Percentiles rank a stretch among this genome's conserved stretches.
Conservation (phyloP, 202 grass and related monocot species). For the Tripidium arundinaceum region DNA sequence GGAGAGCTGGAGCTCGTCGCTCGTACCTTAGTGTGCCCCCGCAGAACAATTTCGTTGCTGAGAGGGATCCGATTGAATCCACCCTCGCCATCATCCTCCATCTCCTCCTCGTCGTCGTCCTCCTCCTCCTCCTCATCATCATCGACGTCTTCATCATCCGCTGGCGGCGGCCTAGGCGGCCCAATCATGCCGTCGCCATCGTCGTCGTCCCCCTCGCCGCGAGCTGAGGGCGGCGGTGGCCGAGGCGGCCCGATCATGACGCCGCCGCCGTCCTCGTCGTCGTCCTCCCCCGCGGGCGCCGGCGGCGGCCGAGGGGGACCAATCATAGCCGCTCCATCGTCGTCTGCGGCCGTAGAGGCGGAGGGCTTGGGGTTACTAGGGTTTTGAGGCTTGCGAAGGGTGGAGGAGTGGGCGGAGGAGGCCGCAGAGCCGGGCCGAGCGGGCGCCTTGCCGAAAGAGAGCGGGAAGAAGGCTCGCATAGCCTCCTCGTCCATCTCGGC, state of each 20-base stretch:
- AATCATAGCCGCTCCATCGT: conserved; percentile 21
- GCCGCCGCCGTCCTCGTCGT: conserved; percentile 31
- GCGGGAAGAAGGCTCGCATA: conserved; percentile 74
- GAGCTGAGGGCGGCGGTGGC: conserved; percentile 27
- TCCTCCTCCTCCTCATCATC: conserved; percentile 15
- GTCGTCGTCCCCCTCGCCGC: conserved; percentile 28
- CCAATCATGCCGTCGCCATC: conserved; percentile 49
- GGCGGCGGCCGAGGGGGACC: conserved; percentile 30
- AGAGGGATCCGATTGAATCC: conserved; percentile 64
- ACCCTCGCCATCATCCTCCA: conserved; percentile 45
- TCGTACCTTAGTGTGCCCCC: conserved; percentile 81
- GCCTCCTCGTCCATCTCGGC: conserved; percentile 82
- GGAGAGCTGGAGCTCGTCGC: background rate
- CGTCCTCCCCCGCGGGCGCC: background rate
- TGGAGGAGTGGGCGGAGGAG: conserved; percentile 56
- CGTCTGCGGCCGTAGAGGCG: conserved; percentile 1
- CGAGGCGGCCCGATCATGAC: conserved; percentile 49
- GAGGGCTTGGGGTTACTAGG: conserved; percentile 40
- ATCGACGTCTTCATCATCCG: conserved; percentile 7
- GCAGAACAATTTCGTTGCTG: conserved; percentile 85
- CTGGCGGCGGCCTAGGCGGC: conserved; percentile 45
- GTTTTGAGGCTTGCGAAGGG: conserved; percentile 58
- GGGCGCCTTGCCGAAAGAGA: conserved; percentile 76
- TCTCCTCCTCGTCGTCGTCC: conserved; percentile 17
- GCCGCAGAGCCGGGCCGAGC: conserved; percentile 26